A percentile compares a stretch with the other conserved stretches of the same genome.
Evolutionary conservation across 352 stramenopile genomes (phyloP).

Genomic region (Globisporangium rhizosaccharum): DNA sequence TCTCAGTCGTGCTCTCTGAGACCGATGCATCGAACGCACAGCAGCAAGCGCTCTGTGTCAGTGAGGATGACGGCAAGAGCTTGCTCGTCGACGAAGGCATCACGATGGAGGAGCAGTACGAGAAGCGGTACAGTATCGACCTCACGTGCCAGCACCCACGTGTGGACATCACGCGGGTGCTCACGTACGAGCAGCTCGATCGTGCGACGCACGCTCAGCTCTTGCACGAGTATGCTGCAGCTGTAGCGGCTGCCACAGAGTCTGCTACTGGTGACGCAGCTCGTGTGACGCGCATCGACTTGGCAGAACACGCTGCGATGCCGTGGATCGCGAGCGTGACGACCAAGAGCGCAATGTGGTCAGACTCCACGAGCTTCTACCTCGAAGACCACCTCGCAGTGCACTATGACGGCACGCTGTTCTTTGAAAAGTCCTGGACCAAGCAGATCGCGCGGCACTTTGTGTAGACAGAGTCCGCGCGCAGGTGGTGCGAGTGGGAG

Average conservation of each 20-base stretch:
- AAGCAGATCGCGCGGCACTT: constrained; percentile 30
- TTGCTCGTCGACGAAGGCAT: constrained; percentile 45
- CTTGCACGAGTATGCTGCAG: constrained; percentile 14
- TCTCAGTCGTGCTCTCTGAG: constrained; percentile 33
- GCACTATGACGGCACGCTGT: constrained; percentile 23
- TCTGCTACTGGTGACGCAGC: constrained; percentile 4
- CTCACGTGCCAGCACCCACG: constrained; percentile 21
- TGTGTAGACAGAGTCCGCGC: constrained; percentile 21
- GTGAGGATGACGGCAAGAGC: constrained; percentile 39
- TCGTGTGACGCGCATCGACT: constrained; percentile 20
- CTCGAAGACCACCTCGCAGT: constrained; percentile 31
- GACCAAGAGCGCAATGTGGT: constrained; percentile 43
- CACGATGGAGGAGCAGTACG: constrained; percentile 35
- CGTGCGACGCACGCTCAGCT: constrained; percentile 11
- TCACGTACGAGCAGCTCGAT: constrained; percentile 39
- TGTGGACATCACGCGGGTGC: constrained; percentile 29
- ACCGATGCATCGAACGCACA: constrained; percentile 20
- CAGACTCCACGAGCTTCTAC: constrained; percentile 24
- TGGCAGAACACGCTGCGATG: constrained; percentile 24
- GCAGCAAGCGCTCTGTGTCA: constrained; percentile 25
- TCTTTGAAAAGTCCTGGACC: constrained; percentile 37
- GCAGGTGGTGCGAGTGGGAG: no score
- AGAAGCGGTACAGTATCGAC: constrained; percentile 41
- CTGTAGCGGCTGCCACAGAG: constrained; percentile 15
- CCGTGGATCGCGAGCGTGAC: constrained; percentile 33